Base-by-base conservation (phyloP, 1,284 basidiomycete species). In the Somion occarium region DNA sequence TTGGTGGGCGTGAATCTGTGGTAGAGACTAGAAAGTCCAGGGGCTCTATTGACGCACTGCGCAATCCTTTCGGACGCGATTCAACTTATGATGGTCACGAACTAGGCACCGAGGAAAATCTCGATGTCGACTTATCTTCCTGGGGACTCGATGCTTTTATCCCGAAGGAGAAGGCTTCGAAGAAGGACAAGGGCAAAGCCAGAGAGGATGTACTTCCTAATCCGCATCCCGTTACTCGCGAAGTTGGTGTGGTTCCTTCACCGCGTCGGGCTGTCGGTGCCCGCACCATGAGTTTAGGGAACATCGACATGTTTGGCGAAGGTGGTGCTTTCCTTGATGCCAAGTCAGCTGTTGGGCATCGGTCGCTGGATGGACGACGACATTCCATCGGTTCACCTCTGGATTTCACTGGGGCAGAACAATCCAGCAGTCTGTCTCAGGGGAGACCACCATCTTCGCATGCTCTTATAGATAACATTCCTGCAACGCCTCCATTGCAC, bases 121-220 rank as follows among this genome's bases (percentile, higher is more conserved):
- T 18, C 13, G 79, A 75, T 15, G 85, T 92, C 19, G 88, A 91
- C 67, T 72, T 91, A 47, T 75, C 85, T 2, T 91, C 88, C 19
- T 91, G 90, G 88, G 88, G 88, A 2, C 72, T 91, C 20, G 86
- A 90, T 53, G 78, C 81, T 15, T 82, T 89, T 64, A 79, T 89
- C 52, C 75, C 83, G 0, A 85, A 86, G 61, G 68, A 70, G 20
- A 64, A 67, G 56, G 65, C 54, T 5, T 53, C 54, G 23, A 63
- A 66, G 56, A 56, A 57, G 72, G 71, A 69, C 64, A 74, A 67
- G 56, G 65, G 69, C 30, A 83, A 79, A 63, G 30, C 30, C 7
- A 34, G 30, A 15, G 75, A 78, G 34, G 71, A 72, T 13, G 64
- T 73, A 39, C 68, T 80, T 41, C 74, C 78, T 24, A 76, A 80